Evolutionary conservation across 2,329 filamentous ascomycete species (phyloP).

Genomic region (Aspergillus fijiensis): DNA sequence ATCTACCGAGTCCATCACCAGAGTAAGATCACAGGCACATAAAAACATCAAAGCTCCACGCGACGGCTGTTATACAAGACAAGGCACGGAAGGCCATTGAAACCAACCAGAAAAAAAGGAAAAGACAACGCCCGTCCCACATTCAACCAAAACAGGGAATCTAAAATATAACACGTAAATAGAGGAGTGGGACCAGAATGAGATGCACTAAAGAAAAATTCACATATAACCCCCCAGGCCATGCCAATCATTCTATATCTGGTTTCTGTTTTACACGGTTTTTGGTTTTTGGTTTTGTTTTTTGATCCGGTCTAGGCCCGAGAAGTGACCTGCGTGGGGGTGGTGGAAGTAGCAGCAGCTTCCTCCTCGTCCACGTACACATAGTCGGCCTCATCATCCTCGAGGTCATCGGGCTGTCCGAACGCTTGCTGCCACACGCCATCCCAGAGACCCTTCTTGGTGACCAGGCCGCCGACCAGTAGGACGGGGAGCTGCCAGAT

Average conservation of each 20-base stretch:
- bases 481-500: conserved; percentile 93
- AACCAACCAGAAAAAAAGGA: background rate
- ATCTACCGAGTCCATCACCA: background rate
- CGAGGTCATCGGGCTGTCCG: conserved; percentile 58
- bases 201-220: too few relatives aligned
- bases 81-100: background rate
- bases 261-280: background rate
- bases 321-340: background rate
- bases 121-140: background rate
- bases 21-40: too few relatives aligned
- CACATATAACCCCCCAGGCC: background rate
- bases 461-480: conserved; percentile 82
- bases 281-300: too few relatives aligned
- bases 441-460: conserved; percentile 91
- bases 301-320: background rate
- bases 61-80: conserved; percentile 4
- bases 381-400: conserved; percentile 52
- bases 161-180: background rate
- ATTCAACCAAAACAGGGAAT: background rate
- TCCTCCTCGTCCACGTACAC: conserved; percentile 58
- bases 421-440: conserved; percentile 71
- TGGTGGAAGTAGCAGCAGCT: background rate
- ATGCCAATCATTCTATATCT: background rate
- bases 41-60: background rate
- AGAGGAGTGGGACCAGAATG: background rate